Evolutionary conservation across 345 rosid species (phyloP).

Genomic region (Eucalyptus polyanthemos): DNA sequence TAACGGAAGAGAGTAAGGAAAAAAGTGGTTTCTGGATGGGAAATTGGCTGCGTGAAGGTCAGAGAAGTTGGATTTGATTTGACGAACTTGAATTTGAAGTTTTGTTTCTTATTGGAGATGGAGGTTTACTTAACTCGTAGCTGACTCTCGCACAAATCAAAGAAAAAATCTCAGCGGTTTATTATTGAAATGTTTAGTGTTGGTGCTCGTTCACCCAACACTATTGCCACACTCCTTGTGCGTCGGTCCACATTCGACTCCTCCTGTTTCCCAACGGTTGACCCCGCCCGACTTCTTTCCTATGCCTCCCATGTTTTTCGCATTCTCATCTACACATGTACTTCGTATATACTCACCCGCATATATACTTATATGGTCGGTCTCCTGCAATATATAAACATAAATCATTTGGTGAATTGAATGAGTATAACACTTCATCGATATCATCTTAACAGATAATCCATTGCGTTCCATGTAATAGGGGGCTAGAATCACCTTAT

Average conservation of each 20-base stretch:
- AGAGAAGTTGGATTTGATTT: background rate
- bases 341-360: background rate
- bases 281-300: background rate
- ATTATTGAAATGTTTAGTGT: background rate
- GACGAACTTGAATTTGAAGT: background rate
- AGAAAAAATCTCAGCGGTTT: background rate
- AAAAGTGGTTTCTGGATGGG: background rate
- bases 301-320: background rate
- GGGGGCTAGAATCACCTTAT: background rate
- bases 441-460: background rate
- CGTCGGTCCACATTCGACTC: background rate
- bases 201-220: background rate
- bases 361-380: background rate
- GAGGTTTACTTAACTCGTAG: background rate
- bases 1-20: background rate
- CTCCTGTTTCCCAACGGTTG: background rate
- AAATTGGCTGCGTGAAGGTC: background rate
- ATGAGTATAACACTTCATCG: background rate
- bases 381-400: background rate
- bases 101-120: background rate
- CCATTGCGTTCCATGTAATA: background rate
- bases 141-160: background rate
- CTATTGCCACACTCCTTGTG: background rate
- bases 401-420: background rate
- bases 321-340: background rate